phyloP scores from a whole-genome alignment of 352 stramenopile species.

The Elongisporangium prolatum region DNA sequence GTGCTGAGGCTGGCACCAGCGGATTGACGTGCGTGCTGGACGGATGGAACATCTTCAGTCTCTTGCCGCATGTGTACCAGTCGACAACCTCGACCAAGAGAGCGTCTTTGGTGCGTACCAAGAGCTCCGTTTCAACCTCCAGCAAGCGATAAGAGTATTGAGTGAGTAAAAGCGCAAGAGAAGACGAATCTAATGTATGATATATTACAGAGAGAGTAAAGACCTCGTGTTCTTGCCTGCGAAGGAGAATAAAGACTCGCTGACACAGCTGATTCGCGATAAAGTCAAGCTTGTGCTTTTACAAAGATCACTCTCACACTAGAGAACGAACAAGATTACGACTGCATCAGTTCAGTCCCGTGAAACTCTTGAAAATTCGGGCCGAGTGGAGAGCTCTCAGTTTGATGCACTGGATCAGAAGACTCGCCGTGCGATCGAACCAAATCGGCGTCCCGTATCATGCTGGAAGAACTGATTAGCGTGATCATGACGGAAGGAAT shows the following conservation, averaged over 20 bases:
- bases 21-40: conserved; percentile 52
- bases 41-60: conserved; percentile 60
- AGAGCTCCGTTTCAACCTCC: conserved; percentile 20
- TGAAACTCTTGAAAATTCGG: too few species aligned
- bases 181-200: too few species aligned
- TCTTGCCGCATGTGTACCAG: conserved; percentile 42
- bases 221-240: too few species aligned
- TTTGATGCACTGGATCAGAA: too few species aligned
- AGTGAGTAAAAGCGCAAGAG: neutral
- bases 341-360: too few species aligned
- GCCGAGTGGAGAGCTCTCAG: too few species aligned
- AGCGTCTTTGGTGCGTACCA: conserved; percentile 29
- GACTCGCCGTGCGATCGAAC: neutral
- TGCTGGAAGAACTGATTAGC: neutral
- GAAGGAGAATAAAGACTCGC: neutral
- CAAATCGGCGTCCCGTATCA: neutral
- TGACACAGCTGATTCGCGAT: too few species aligned
- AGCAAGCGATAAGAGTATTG: neutral
- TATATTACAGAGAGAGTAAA: too few species aligned
- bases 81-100: conserved; percentile 12
- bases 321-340: too few species aligned
- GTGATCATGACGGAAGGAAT: neutral
- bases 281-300: too few species aligned
- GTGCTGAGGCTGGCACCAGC: conserved; percentile 59
- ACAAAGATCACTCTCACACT: too few species aligned